Percentiles rank a stretch among this genome's conserved stretches.
Evolutionary conservation across 768 basidiomycete genomes (phyloP).

Genomic region (Podaxis rugospora): DNA sequence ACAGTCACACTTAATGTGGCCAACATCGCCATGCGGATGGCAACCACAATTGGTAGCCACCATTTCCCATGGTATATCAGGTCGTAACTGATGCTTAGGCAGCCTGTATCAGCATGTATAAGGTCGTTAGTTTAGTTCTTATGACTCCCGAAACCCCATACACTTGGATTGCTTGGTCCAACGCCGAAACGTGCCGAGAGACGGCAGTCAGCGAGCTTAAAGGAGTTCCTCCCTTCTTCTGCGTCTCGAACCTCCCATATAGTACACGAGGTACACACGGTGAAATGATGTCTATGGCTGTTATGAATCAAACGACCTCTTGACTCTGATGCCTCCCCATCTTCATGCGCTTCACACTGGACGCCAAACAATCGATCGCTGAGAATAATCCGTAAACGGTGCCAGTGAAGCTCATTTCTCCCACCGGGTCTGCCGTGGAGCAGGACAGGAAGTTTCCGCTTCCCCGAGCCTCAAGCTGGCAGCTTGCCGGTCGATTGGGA

Average conservation of each 20-base stretch:
- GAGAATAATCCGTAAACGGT: conserved; percentile 7
- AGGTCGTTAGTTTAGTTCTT: background rate
- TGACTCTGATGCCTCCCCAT: conserved; percentile 10
- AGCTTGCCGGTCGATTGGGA: background rate
- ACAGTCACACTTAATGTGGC: conserved; percentile 12
- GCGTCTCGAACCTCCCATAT: background rate
- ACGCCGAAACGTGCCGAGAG: conserved; percentile 3
- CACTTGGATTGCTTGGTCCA: background rate
- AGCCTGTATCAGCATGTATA: conserved; percentile 1
- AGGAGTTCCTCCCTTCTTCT: background rate
- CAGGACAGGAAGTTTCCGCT: conserved; percentile 7
- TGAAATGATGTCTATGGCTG: conserved; percentile 8
- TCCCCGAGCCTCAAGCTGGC: background rate
- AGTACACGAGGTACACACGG: conserved; percentile 12
- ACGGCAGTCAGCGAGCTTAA: conserved; percentile 5
- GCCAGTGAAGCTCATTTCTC: background rate
- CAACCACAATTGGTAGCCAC: conserved; percentile 8
- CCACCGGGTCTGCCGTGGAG: background rate
- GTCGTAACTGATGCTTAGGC: background rate
- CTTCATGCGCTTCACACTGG: conserved; percentile 1
- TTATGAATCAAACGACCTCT: conserved; percentile 5
- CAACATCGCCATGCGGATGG: conserved; percentile 14
- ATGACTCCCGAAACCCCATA: background rate
- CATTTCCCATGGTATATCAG: conserved; percentile 8
- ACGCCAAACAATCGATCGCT: conserved; percentile 6